phyloP scores from a whole-genome alignment of 345 rosid species.

The Acer yangbiense region DNA sequence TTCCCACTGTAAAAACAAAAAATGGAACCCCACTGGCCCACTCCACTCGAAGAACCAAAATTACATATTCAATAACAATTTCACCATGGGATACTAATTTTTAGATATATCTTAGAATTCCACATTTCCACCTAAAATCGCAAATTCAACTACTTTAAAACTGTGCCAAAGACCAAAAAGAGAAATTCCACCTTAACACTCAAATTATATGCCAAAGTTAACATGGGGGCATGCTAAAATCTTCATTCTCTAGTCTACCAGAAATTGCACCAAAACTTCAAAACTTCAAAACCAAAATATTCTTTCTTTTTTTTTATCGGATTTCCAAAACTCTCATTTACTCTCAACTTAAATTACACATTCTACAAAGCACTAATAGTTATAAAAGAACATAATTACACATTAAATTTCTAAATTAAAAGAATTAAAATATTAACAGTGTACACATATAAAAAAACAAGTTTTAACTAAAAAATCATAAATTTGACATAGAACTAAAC shows the following conservation, averaged over 20 bases:
- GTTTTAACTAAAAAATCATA: not conserved
- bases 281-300: not conserved
- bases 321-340: not conserved
- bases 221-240: not conserved
- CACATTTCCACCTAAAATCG: conserved; percentile 2
- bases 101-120: conserved; percentile 1
- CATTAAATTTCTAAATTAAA: not conserved
- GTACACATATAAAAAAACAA: not conserved
- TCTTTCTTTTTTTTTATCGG: not conserved
- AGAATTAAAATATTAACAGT: not conserved
- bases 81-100: not conserved
- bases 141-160: not conserved
- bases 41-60: not conserved
- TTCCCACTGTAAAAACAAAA: not conserved
- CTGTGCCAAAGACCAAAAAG: not conserved
- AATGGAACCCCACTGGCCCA: no score
- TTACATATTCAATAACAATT: not conserved
- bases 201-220: not conserved
- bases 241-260: not conserved
- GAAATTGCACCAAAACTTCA: not conserved
- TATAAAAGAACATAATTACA: not conserved
- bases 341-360: not conserved
- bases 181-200: not conserved
- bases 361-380: not conserved
- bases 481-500: not conserved